Base-by-base conservation (phyloP, 106 monocot genomes). In the Hemerocallis citrina region DNA sequence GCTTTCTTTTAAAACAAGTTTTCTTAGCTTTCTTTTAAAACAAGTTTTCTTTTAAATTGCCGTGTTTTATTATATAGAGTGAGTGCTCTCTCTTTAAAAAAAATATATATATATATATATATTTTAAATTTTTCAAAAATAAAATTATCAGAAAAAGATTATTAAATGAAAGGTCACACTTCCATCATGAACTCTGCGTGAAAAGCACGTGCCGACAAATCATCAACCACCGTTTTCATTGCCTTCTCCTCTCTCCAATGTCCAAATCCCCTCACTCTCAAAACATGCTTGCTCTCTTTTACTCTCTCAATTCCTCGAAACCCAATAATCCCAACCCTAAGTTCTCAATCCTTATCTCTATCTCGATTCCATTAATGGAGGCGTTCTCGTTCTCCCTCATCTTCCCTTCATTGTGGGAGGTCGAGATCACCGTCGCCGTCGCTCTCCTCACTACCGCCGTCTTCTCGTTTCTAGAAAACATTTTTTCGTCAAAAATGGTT, bases 341-440 rank as follows among this genome's bases (percentile, higher is more conserved):
- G 19, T 58, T 19, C 8, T 33, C 19, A 2, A 31, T 33, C 56
- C 19, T 8, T 25, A 52, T 10, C 34, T 15, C 30, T 56, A 31
- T 6, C 8, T 23, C 22, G 21, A 3, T 1, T 2, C 23, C 48
- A 2, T 22, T 20, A 5, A 80, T 80, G 85, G 68, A 56, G 67
- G 78, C 59, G 52, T 28, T 68, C 71, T 71, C 74, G 20, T 12
- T 74, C 3, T 63, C 59, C 13, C 37, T 73, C 48, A 70, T 90
- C 55, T 30, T 90, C 24, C 89, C 89, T 42, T 74, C 89, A 21
- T 67, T 57, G 74, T 82, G 85, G 89, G 89, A 90, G 68, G 71
- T 90, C 64, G 76, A 90, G 74, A 74, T 85, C 58, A 59, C 84
- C 30, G 54, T 72, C 44, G 73, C 76, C 24, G 81, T 70, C 24